Conservation (phyloP, 306 rosid species). For the Crotalaria pallida region DNA sequence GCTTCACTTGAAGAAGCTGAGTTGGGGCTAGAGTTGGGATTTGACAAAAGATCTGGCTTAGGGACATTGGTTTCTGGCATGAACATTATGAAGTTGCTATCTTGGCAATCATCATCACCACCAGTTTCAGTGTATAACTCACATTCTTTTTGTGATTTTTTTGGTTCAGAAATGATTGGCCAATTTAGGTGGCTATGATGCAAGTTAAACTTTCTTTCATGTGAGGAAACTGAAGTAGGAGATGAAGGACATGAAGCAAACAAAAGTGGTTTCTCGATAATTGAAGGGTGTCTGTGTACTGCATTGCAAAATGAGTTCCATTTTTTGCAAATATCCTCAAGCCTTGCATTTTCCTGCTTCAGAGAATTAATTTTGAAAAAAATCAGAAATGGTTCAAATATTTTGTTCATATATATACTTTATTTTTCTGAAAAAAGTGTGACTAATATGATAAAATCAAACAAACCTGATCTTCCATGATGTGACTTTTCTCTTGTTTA, state of each 20-base stretch:
- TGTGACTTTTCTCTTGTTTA: constrained; percentile 43
- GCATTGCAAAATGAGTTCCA: constrained; percentile 69
- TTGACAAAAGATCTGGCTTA: constrained; percentile 81
- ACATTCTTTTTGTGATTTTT: constrained; percentile 52
- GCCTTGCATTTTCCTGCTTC: constrained; percentile 43
- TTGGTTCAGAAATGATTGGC: constrained; percentile 39
- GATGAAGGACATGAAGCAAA: constrained; percentile 39
- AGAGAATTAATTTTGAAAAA: not conserved
- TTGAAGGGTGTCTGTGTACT: constrained; percentile 33
- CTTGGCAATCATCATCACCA: constrained; percentile 23
- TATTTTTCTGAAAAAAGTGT: not conserved
- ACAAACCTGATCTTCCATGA: constrained; percentile 38
- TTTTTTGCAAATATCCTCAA: constrained; percentile 54
- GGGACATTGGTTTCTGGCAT: constrained; percentile 38
- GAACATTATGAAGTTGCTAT: constrained; percentile 45
- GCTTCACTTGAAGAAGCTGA: constrained; percentile 89
- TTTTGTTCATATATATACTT: not conserved
- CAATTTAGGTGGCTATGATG: constrained; percentile 34
- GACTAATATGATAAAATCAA: not conserved
- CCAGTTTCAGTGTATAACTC: constrained; percentile 45
- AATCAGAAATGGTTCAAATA: not conserved
- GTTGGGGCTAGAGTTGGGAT: constrained; percentile 87
- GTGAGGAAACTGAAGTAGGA: constrained; percentile 39
- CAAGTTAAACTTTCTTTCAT: constrained; percentile 22
- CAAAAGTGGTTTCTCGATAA: constrained; percentile 36